phyloP scores from a whole-genome alignment of 2,329 filamentous ascomycete species.

The Chrysoporthe puriensis region DNA sequence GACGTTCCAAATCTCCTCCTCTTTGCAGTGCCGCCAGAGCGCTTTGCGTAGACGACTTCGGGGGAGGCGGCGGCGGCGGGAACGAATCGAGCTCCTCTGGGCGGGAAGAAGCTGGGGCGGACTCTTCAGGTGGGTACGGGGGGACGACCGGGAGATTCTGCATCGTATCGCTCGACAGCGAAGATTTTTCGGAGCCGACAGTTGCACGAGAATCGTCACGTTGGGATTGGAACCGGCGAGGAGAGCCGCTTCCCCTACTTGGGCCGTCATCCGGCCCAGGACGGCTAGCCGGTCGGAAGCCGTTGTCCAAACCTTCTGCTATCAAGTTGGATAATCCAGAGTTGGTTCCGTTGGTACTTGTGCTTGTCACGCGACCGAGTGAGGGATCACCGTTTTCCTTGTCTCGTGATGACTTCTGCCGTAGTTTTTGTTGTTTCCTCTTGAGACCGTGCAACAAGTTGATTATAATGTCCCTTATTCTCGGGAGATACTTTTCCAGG shows the following conservation, averaged over 20 bases:
- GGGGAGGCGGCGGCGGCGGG: slow-evolving; percentile 77
- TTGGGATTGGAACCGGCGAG: slow-evolving; percentile 50
- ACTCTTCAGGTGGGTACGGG: slow-evolving; percentile 68
- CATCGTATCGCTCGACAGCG: slow-evolving; percentile 73
- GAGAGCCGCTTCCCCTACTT: slow-evolving; percentile 45
- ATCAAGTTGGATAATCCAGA: slow-evolving; percentile 62
- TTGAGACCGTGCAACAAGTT: slow-evolving; percentile 95
- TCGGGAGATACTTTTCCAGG: slow-evolving; percentile 88
- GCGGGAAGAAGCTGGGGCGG: slow-evolving; percentile 44
- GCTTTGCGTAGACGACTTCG: slow-evolving; percentile 82
- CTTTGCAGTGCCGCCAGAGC: slow-evolving; percentile 88
- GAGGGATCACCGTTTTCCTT: slow-evolving; percentile 46
- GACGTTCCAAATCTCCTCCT: slow-evolving; percentile 87
- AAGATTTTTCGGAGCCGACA: slow-evolving; percentile 63
- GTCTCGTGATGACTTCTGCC: slow-evolving; percentile 64
- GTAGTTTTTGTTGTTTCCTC: slow-evolving; percentile 90
- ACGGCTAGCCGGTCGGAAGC: slow-evolving; percentile 49
- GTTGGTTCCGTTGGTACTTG: slow-evolving; percentile 61
- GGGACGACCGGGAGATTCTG: slow-evolving; percentile 77
- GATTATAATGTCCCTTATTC: slow-evolving; percentile 98
- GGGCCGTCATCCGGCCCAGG: slow-evolving; percentile 37
- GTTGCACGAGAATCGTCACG: slow-evolving; percentile 59
- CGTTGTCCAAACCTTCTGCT: slow-evolving; percentile 59
- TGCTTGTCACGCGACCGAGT: slow-evolving; percentile 57
- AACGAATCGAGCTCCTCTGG: slow-evolving; percentile 62